These are phyloP conservation scores for Schwanniomyces etchellsii DNA, from an alignment of 1,139 yeast species.

Conservation along the genomic window DNA sequence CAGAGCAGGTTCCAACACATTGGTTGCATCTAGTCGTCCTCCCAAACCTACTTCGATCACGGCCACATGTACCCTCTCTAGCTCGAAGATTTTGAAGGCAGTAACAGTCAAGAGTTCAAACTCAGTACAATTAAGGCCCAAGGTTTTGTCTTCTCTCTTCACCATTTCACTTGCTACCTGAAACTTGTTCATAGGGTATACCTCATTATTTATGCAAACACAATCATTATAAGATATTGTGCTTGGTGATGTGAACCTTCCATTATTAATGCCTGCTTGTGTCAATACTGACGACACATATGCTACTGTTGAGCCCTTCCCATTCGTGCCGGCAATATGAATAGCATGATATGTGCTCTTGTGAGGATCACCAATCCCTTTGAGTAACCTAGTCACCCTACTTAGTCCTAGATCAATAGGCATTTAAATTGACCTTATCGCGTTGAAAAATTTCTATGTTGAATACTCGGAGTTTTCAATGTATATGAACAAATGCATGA, in stretches of 20 bases:
- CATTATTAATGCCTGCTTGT: constrained; percentile 46
- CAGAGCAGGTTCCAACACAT: constrained; percentile 36
- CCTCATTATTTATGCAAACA: constrained; percentile 55
- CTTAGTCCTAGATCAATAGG: constrained; percentile 58
- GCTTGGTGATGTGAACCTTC: constrained; percentile 88
- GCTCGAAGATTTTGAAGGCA: constrained; percentile 69
- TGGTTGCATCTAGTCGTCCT: constrained; percentile 84
- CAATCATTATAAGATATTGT: constrained; percentile 69
- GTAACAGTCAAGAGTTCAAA: constrained; percentile 81
- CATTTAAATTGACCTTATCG: constrained; percentile 27
- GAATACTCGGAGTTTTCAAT: too few relatives aligned
- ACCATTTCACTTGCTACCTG: constrained; percentile 37
- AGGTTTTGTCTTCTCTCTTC: constrained; percentile 22
- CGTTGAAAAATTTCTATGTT: constrained; percentile 24
- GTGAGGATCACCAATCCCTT: constrained; percentile 66
- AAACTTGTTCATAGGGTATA: constrained; percentile 48
- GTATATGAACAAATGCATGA: not conserved
- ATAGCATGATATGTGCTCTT: constrained; percentile 47
- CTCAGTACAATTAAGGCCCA: constrained; percentile 66
- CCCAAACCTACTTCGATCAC: constrained; percentile 90
- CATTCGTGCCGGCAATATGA: constrained; percentile 92
- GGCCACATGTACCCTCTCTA: constrained; percentile 60
- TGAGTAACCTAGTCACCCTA: constrained; percentile 53
- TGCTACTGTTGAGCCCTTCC: constrained; percentile 87
- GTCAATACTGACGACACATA: constrained; percentile 62